phyloP scores from a whole-genome alignment of 108 stramenopile species.

The Conticribra weissflogii region DNA sequence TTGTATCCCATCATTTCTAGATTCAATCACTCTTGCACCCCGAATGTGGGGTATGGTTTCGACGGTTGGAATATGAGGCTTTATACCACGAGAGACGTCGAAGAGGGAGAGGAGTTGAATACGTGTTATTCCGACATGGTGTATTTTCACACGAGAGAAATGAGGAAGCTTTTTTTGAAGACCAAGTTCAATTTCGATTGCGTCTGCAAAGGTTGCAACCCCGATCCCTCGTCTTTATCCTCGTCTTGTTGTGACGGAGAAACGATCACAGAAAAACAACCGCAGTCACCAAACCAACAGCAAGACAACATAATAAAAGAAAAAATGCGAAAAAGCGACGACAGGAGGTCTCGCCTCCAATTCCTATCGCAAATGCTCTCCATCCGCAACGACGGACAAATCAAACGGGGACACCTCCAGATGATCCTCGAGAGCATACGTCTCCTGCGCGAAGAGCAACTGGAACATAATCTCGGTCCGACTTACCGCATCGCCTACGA shows the following conservation, averaged over 20 bases:
- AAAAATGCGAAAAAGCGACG: not conserved
- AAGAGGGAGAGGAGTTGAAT: conserved; percentile 10
- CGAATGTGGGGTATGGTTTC: conserved; percentile 21
- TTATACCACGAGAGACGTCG: conserved; percentile 14
- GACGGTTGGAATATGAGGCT: conserved; percentile 15
- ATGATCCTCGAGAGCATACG: conserved; percentile 10
- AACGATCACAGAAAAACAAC: too few relatives aligned
- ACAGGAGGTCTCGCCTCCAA: not conserved
- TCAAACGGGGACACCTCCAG: conserved; percentile 3
- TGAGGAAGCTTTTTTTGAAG: not conserved
- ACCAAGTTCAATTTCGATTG: conserved; percentile 12
- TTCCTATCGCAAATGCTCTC: conserved; percentile 5
- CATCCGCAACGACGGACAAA: not conserved
- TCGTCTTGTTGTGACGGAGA: too few relatives aligned
- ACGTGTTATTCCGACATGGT: conserved; percentile 25
- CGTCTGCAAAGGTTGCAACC: conserved; percentile 7
- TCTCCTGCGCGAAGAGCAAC: conserved; percentile 5
- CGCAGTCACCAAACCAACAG: too few relatives aligned
- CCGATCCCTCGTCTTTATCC: too few relatives aligned
- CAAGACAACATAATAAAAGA: conserved; percentile 9
- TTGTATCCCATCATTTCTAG: conserved; percentile 13
- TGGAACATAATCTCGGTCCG: conserved; percentile 7
- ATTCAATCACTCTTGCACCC: conserved; percentile 21
- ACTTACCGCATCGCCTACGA: conserved; percentile 12
- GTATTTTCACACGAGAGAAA: not conserved